Evolutionary conservation across 176 grass and related monocot genomes (phyloP).

Genomic region (Olyra latifolia): DNA sequence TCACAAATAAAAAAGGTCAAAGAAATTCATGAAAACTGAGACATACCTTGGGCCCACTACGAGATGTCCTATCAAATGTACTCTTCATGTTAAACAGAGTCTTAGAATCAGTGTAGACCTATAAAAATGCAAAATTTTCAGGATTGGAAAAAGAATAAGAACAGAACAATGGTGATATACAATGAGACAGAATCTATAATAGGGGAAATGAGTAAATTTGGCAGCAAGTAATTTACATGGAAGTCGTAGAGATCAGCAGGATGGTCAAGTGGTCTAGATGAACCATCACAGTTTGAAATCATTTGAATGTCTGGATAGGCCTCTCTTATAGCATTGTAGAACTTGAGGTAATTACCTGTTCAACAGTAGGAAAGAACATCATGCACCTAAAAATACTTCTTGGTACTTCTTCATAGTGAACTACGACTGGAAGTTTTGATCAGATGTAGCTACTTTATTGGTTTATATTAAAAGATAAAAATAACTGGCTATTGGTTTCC

Average conservation of each 20-base stretch:
- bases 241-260: conserved; percentile 91
- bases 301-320: conserved; percentile 89
- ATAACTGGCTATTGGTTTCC: background rate
- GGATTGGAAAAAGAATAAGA: conserved; percentile 1
- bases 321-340: conserved; percentile 75
- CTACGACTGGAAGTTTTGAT: conserved; percentile 10
- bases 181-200: conserved; percentile 3
- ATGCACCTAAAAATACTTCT: conserved; percentile 4
- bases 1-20: conserved; percentile 3
- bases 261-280: conserved; percentile 68
- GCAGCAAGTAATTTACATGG: conserved; percentile 58
- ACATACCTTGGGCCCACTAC: conserved; percentile 84
- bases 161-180: background rate
- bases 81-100: conserved; percentile 68
- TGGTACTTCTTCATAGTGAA: background rate
- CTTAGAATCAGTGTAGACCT: conserved; percentile 83
- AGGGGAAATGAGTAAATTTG: background rate
- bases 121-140: background rate
- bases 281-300: conserved; percentile 88
- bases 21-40: background rate
- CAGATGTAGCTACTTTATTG: background rate
- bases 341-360: conserved; percentile 86
- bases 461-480: background rate
- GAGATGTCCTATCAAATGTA: conserved; percentile 60
- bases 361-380: conserved; percentile 29